A percentile compares a stretch with the other conserved stretches of the same genome.
Evolutionary conservation across 2,329 filamentous ascomycete genomes (phyloP).

Genomic region (Aureobasidium sp.): DNA sequence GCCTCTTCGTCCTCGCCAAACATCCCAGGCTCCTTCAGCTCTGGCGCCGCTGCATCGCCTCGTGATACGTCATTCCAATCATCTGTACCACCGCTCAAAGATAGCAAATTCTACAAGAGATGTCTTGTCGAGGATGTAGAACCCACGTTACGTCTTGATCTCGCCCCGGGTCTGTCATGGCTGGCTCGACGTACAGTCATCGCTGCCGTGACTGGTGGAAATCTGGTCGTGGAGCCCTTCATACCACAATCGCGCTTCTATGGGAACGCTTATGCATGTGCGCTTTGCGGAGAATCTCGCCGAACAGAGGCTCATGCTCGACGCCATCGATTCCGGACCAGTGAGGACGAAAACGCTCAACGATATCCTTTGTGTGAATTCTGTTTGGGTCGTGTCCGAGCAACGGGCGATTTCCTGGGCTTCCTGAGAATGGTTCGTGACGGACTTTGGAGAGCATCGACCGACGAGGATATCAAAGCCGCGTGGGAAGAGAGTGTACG

Average conservation of each 20-base stretch:
- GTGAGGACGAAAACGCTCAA: conserved; percentile 78
- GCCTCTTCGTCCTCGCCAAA: conserved; percentile 30
- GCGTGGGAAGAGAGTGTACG: conserved; percentile 94
- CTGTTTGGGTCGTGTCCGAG: conserved; percentile 74
- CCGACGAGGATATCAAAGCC: conserved; percentile 72
- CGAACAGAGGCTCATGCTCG: conserved; percentile 65
- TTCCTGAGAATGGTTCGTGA: conserved; percentile 89
- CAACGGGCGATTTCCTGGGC: conserved; percentile 86
- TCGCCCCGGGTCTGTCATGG: conserved; percentile 88
- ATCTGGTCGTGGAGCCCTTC: conserved; percentile 82
- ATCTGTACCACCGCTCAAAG: conserved; percentile 62
- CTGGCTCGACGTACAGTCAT: conserved; percentile 80
- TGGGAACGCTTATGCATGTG: conserved; percentile 61
- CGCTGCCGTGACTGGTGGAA: conserved; percentile 74
- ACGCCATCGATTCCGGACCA: conserved; percentile 82
- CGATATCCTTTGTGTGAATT: conserved; percentile 85
- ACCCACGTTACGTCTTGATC: conserved; percentile 82
- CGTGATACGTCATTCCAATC: conserved; percentile 25
- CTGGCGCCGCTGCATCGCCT: conserved; percentile 29
- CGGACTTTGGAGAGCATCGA: conserved; percentile 80
- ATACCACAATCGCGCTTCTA: conserved; percentile 46
- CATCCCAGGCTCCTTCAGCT: conserved; percentile 38
- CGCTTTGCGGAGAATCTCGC: conserved; percentile 79
- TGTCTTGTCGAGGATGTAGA: conserved; percentile 86
- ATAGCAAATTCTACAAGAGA: conserved; percentile 91